Conservation (phyloP, 768 basidiomycete genomes). For the Asterophora lycoperdoides region DNA sequence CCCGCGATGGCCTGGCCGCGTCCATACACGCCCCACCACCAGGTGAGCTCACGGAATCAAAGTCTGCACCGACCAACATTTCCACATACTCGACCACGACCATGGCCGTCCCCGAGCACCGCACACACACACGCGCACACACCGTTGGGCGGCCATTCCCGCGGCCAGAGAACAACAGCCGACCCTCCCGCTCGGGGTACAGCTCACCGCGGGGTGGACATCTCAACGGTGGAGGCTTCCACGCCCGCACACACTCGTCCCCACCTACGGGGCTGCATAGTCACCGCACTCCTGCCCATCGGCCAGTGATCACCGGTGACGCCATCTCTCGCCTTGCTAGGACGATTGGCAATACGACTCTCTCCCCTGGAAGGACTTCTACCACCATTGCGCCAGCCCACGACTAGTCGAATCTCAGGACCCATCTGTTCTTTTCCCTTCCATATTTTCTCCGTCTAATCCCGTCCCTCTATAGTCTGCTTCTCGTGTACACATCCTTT, state of each 20-base stretch:
- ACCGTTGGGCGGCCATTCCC: slow-evolving; percentile 46
- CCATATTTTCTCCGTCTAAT: not conserved
- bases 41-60: slow-evolving; percentile 28
- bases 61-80: slow-evolving; percentile 37
- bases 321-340: slow-evolving; percentile 64
- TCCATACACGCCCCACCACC: slow-evolving; percentile 56
- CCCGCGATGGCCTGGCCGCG: slow-evolving; percentile 35
- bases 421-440: not conserved
- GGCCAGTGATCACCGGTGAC: slow-evolving; percentile 72
- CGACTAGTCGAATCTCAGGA: slow-evolving; percentile 17
- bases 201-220: slow-evolving; percentile 40
- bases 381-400: slow-evolving; percentile 18
- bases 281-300: slow-evolving; percentile 37
- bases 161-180: slow-evolving; percentile 25
- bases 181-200: slow-evolving; percentile 40
- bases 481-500: slow-evolving; percentile 1
- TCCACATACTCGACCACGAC: slow-evolving; percentile 25
- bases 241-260: slow-evolving; percentile 64
- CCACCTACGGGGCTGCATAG: slow-evolving; percentile 40
- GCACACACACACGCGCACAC: slow-evolving; percentile 51
- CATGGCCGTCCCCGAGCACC: slow-evolving; percentile 18
- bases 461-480: not conserved
- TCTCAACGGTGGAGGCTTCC: slow-evolving; percentile 29
- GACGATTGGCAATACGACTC: slow-evolving; percentile 45
- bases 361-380: slow-evolving; percentile 22